Base-by-base conservation (phyloP, 768 basidiomycete genomes). In the Mrakia blollopis region DNA sequence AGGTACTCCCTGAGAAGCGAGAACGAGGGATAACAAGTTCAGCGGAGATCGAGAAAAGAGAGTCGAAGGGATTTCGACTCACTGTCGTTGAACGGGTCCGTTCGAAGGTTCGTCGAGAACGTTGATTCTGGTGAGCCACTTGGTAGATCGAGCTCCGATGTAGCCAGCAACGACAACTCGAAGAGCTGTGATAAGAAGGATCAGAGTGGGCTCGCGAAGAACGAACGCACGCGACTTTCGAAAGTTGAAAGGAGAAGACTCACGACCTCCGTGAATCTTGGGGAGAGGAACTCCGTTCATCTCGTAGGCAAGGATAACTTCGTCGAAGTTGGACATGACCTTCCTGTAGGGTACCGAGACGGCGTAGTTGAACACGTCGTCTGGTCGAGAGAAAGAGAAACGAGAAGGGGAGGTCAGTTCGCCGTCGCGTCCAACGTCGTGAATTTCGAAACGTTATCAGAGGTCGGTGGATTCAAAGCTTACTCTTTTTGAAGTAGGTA, bases 41-140 rank as follows among this genome's bases (percentile, higher is more conserved):
- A 9, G 44, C 7, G 44, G 16, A 2, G 44, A 9, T 10, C 44
- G 7, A 50, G 47, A 50, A 50, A 16, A 18, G 21, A 21, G 18
- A 21, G 47, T 4, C 47, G 13, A 50, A 50, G 18, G 21, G 44
- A 2, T 2, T 4, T 44, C 16, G 47, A 50, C 18, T 21, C 47
- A 50, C 81, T 87, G 86, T 7, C 82, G 80, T 79, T 88, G 87
- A 7, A 88, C 87, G 1, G 87, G 88, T 0, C 86, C 88, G 81
- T 85, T 82, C 80, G 87, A 87, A 18, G 87, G 83, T 79, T 87
- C 85, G 21, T 35, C 23, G 65, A 68, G 83, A 5, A 86, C 87
- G 79, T 88, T 87, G 81, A 88, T 87, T 72, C 82, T 83, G 79
- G 86, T 86, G 28, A 88, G 82, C 88, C 88, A 88, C 79, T 89